Evolutionary conservation across 2,329 filamentous ascomycete species (phyloP), one percentile per base, ranked within the genome.

Genomic region (Fonsecaea pugnacius): DNA sequence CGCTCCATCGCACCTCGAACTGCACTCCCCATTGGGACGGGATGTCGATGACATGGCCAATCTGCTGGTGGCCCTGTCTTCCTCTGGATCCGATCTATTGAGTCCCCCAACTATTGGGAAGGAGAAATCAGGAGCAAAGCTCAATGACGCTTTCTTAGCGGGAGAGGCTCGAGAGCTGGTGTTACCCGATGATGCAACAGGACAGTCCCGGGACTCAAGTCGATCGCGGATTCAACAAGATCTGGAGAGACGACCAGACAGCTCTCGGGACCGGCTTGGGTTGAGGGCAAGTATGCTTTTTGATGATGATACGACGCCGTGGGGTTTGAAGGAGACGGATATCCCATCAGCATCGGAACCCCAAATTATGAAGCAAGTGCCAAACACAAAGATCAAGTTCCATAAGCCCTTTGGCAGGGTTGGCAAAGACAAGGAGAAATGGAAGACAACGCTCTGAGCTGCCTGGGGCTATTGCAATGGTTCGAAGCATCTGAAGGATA

Each of bases 131-230:
- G 27, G 36, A 12, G 12, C 18, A 10, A 16, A 40, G 36, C 3
- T 57, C 4, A 61, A 43, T 55, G 51, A 56, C 35, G 68, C 54
- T 4, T 72, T 72, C 52, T 61, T 71, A 12, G 70, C 70, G 16
- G 69, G 69, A 14, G 70, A 71, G 58, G 70, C 70, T 21, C 64
- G 60, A 52, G 65, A 62, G 58, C 38, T 69, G 48, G 55, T 59
- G 43, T 21, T 69, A 24, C 55, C 65, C 16, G 55, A 65, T 12
- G 60, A 61, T 16, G 51, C 66, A 48, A 60, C 65, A 4, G 16
- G 61, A 6, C 50, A 48, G 40, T 52, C 32, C 18, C 30, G 18
- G 48, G 36, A 56, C 7, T 40, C 51, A 6, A 27, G 35, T 33
- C 59, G 56, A 43, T 36, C 59, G 52, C 60, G 52, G 40, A 53